Evolutionary conservation across 345 rosid species (phyloP), one percentile per base, ranked within the genome.

Genomic region (Geranium brycei): DNA sequence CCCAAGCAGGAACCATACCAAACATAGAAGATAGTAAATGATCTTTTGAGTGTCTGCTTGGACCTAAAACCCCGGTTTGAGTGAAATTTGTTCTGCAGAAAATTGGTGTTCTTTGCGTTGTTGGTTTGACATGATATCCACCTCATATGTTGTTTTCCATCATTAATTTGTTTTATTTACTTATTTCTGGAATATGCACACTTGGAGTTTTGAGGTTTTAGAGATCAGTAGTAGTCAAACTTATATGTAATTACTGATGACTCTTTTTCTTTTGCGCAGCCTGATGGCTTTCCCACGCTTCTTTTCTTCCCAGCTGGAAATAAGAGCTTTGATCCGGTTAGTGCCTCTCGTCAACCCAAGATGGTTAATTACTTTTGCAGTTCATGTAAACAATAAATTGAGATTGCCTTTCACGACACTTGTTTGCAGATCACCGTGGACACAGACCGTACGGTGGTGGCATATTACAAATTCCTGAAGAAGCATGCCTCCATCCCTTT

Each of bases 221-320:
- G 41, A 35, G 41, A 35, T 4, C 41, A 35, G 41, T 4, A 35
- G 3, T 35, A 7, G 41, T 35, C 7, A 35, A 35, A 35, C 7
- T 35, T 35, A 7, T 35, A 3, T 35, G 41, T 35, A 35, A 35
- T 35, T 35, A 51, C 4, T 11, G 1, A 16, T n/a, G 7, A 14
- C 31, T 15, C 58, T 63, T 4, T 67, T 51, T 15, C 17, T 73
- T 64, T 80, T 35, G 5, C 41, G 71, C 89, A 93, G 99, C 68
- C 91, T 0, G 99, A 93, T 68, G 97, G 99, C 16, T 93, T 85
- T 78, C 99, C 99, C 23, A 88, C 99, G n/a, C 74, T 93, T 68
- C 82, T 93, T 53, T 93, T 93, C 87, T 93, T 88, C 83, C 97
- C 97, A 31, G 97, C 99, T n/a, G 96, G 99, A 65, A 93, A 91